Percentiles rank a stretch among this genome's conserved stretches.
phyloP scores from a whole-genome alignment of 2,329 filamentous ascomycete genomes.

The Triangularia verruculosa region DNA sequence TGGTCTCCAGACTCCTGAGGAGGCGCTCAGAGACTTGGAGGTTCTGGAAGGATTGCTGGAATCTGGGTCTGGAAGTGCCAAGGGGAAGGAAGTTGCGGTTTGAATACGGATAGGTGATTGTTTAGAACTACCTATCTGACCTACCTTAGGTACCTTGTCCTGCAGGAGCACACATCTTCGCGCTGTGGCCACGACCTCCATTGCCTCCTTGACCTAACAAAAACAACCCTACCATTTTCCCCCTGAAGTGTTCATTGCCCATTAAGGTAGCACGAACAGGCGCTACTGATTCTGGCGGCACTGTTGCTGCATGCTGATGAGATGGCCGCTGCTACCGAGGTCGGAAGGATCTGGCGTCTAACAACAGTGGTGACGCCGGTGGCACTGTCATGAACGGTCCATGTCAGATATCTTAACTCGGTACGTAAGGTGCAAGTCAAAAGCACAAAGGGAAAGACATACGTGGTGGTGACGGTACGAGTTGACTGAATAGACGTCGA shows the following conservation, averaged over 20 bases:
- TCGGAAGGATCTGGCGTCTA: not conserved
- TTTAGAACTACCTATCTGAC: not conserved
- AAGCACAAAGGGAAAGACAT: not conserved
- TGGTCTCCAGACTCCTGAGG: slow-evolving; percentile 28
- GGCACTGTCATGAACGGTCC: not conserved
- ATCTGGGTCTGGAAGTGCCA: slow-evolving; percentile 26
- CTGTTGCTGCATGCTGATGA: not conserved
- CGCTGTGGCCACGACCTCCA: no score
- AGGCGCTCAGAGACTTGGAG: slow-evolving; percentile 33
- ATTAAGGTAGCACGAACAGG: slow-evolving; percentile 1
- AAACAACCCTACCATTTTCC: not conserved
- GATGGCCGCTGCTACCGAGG: not conserved
- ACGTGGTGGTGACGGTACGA: not conserved
- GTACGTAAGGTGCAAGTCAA: not conserved
- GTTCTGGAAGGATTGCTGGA: slow-evolving; percentile 32
- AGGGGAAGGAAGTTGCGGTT: slow-evolving; percentile 16
- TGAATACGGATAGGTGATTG: not conserved
- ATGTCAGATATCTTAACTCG: not conserved
- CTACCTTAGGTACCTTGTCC: not conserved
- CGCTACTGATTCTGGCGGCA: not conserved
- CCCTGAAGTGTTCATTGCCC: not conserved
- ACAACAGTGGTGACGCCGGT: not conserved
- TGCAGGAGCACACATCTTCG: no score
- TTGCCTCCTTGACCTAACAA: not conserved
- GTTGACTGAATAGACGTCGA: not conserved